A percentile compares a stretch with the other conserved stretches of the same genome.
These are phyloP conservation scores for Myriangium duriaei DNA, from an alignment of 2,329 filamentous ascomycete species.

Conservation along the genomic window DNA sequence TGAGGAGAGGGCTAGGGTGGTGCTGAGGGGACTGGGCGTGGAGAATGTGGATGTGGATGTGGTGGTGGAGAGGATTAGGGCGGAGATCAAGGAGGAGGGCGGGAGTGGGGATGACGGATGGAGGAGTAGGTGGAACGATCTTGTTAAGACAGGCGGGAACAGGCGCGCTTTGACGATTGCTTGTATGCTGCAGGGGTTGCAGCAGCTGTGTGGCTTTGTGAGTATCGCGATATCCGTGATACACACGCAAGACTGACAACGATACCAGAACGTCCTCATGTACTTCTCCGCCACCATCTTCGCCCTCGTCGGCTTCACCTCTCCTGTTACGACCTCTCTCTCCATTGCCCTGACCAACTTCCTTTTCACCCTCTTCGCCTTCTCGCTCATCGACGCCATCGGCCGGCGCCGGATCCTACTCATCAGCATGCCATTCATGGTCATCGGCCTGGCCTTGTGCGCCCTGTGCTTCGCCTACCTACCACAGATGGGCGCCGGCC, in stretches of 20 bases:
- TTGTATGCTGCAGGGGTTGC: constrained; percentile 72
- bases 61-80: constrained; percentile 57
- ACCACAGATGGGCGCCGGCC: constrained; percentile 12
- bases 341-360: constrained; percentile 35
- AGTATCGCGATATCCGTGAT: neutral
- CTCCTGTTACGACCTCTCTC: constrained; percentile 32
- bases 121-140: constrained; percentile 28
- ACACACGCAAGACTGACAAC: neutral
- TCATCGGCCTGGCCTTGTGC: constrained; percentile 55
- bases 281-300: constrained; percentile 39
- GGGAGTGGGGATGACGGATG: constrained; percentile 33
- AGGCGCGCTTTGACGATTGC: constrained; percentile 70
- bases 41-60: constrained; percentile 43
- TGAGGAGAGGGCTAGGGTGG: constrained; percentile 46
- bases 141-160: constrained; percentile 37
- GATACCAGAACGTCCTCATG: constrained; percentile 31
- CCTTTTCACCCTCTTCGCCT: constrained; percentile 33
- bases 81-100: constrained; percentile 60
- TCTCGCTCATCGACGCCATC: constrained; percentile 31
- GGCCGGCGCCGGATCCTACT: constrained; percentile 53
- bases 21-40: constrained; percentile 40
- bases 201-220: constrained; percentile 43
- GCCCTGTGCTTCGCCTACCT: constrained; percentile 37
- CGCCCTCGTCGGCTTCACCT: constrained; percentile 32
- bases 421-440: constrained; percentile 75